These are phyloP conservation scores for Fusarium beomiforme DNA, from an alignment of 2,329 filamentous ascomycete genomes.

Conservation along the genomic window DNA sequence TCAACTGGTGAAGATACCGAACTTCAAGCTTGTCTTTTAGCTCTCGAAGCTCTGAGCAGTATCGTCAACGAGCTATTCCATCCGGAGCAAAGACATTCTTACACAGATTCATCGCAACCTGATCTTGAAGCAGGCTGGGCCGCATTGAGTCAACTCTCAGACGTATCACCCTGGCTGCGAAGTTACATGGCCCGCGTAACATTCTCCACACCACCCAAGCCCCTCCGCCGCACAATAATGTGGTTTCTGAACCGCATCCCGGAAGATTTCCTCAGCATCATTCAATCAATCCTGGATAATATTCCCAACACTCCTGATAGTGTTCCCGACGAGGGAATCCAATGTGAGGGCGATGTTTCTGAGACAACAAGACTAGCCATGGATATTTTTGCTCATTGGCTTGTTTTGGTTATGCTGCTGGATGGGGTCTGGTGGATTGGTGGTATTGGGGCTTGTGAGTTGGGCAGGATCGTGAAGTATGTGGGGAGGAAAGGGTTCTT, in stretches of 20 bases:
- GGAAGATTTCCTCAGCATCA: conserved; percentile 45
- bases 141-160: not conserved
- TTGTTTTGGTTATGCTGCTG: conserved; percentile 50
- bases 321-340: not conserved
- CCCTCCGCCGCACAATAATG: conserved; percentile 51
- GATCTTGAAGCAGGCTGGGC: not conserved
- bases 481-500: conserved; percentile 19
- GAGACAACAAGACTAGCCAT: conserved; percentile 43
- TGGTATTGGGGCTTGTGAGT: conserved; percentile 48
- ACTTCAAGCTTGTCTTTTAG: conserved; percentile 10
- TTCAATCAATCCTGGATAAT: conserved; percentile 46
- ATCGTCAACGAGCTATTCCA: conserved; percentile 25
- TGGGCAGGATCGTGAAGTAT: conserved; percentile 40
- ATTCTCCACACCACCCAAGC: conserved; percentile 39
- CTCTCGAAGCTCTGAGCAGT: conserved; percentile 9
- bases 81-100: not conserved
- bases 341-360: not conserved
- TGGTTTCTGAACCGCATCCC: conserved; percentile 54
- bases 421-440: conserved; percentile 55
- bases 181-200: conserved; percentile 40
- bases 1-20: not conserved
- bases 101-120: not conserved
- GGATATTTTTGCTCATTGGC: conserved; percentile 53
- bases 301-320: conserved; percentile 6
- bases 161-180: conserved; percentile 30